Base-by-base conservation (phyloP, 2,329 filamentous ascomycete species). In the Pseudopyricularia javanii region DNA sequence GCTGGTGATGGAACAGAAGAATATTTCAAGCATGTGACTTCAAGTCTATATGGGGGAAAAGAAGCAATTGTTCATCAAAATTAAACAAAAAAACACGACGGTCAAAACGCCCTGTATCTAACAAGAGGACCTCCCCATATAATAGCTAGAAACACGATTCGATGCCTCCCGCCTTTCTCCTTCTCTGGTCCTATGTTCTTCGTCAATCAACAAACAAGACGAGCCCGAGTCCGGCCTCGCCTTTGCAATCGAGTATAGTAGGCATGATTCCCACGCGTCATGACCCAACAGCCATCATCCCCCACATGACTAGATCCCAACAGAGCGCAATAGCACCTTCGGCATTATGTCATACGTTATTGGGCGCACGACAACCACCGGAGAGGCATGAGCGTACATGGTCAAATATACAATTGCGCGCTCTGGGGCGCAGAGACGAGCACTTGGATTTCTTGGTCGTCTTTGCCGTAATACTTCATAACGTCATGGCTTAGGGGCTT, bases 401-500 rank as follows among this genome's bases (percentile, higher is more conserved):
- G 24, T 20, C 40, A 12, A 45, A 15, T 7, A 45, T 45, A 45
- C 28, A 45, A 45, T 22, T 26, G 20, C 24, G 40, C 40, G 40
- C 40, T 45, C 40, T 45, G 20, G 17, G 20, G 11, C 14, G 20
- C 20, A 14, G 20, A 45, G 40, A 12, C 22, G 3, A 9, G 37
- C 37, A 7, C 22, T 43, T 43, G 37, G 9, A 2, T 7, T 24
- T 22, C 17, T 22, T 22, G 22, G 9, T 12, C 24, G 14, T 45
- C 20, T 45, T 45, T 45, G 28, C 28, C 28, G 28, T 30, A 30
- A 30, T 24, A 24, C 20, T 22, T 43, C 40, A 45, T 45, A 22
- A 26, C 40, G 24, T 45, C 40, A 45, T 45, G 28, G 28, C 28
- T 67, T 64, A 74, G 51, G 72, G 70, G 56, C 71, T 73, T 54